Evolutionary conservation across 2,329 filamentous ascomycete genomes (phyloP), one percentile per base, ranked within the genome.

Genomic region (Biscogniauxia marginata): DNA sequence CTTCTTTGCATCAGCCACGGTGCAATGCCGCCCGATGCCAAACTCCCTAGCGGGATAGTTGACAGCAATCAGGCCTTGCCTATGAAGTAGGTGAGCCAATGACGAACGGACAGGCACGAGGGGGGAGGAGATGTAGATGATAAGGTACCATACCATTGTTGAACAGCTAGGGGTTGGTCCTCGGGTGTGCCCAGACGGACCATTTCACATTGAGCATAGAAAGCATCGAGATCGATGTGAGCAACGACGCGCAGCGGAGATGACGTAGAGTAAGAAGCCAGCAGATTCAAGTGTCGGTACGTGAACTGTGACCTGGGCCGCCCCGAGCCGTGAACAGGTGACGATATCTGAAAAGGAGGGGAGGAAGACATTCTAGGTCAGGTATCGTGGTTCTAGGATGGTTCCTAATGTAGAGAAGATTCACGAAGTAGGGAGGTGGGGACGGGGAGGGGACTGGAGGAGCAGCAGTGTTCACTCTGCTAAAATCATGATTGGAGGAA

Each of bases 151-250:
- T 75, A 87, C 90, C 90, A 98, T 79, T 98, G 93, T 70, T 96
- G 93, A 19, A 99, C 95, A 0, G 92, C 95, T 21, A 99, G 82
- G 8, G 95, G 95, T 62, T 86, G 83, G 55, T 91, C 84, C 59
- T 90, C 86, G 13, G 88, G 78, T 9, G 90, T 77, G 11, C 86
- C 87, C 46, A 98, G 80, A 7, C 95, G 86, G 8, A 96, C 86
- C 83, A 93, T 96, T 75, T 99, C 95, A 70, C 92, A 97, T 77
- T 99, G 95, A 3, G 90, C 89, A 72, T 99, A 99, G 75, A 99
- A 99, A 43, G 93, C 93, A 82, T 99, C 95, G 57, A 99, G 86
- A 68, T 99, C 95, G 61, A 98, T 86, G 72, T 97, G 93, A 6
- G 91, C 91, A 64, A 97, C 85, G 23, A 96, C 89, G 47, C 95